These are phyloP conservation scores for Xylaria hypoxylon DNA, from an alignment of 2,329 filamentous ascomycete species.

Conservation along the genomic window DNA sequence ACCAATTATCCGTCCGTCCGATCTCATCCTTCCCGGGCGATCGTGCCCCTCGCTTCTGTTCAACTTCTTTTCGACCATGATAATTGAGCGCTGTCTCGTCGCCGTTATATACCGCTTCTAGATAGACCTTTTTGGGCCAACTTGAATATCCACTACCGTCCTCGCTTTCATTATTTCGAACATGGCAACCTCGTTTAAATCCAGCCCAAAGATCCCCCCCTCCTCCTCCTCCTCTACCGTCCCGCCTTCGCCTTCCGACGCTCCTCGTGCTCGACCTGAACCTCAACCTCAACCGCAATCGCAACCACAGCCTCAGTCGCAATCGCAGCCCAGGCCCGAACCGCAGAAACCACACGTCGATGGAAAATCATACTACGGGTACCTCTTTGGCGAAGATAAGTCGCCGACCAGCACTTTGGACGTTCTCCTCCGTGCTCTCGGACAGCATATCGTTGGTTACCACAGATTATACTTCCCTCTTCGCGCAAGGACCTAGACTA, in stretches of 20 bases:
- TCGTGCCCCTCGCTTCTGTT: slow-evolving; percentile 16
- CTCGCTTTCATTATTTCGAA: slow-evolving; percentile 40
- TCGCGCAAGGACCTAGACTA: slow-evolving; percentile 14
- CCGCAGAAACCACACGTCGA: slow-evolving; percentile 39
- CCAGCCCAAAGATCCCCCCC: slow-evolving; percentile 41
- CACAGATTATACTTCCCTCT: slow-evolving; percentile 9
- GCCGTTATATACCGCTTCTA: slow-evolving; percentile 25
- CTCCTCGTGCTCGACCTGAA: slow-evolving; percentile 33
- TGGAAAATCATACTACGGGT: slow-evolving; percentile 67
- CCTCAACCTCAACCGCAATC: slow-evolving; percentile 28
- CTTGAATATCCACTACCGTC: slow-evolving; percentile 4
- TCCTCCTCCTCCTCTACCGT: slow-evolving; percentile 27
- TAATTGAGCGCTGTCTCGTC: slow-evolving; percentile 29
- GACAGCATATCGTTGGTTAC: slow-evolving; percentile 74
- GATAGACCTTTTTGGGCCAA: not conserved
- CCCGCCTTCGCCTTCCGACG: slow-evolving; percentile 29
- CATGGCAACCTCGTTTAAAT: slow-evolving; percentile 34
- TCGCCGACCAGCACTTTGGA: slow-evolving; percentile 74
- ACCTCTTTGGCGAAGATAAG: slow-evolving; percentile 76
- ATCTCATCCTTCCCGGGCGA: slow-evolving; percentile 7
- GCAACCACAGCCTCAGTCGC: slow-evolving; percentile 28
- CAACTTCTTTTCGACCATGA: slow-evolving; percentile 35
- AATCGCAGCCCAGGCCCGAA: slow-evolving; percentile 32
- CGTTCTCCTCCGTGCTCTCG: slow-evolving; percentile 75
- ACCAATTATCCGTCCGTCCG: slow-evolving; percentile 16